Base-by-base conservation (phyloP, 768 basidiomycete species). In the Leccinum incarnatum region DNA sequence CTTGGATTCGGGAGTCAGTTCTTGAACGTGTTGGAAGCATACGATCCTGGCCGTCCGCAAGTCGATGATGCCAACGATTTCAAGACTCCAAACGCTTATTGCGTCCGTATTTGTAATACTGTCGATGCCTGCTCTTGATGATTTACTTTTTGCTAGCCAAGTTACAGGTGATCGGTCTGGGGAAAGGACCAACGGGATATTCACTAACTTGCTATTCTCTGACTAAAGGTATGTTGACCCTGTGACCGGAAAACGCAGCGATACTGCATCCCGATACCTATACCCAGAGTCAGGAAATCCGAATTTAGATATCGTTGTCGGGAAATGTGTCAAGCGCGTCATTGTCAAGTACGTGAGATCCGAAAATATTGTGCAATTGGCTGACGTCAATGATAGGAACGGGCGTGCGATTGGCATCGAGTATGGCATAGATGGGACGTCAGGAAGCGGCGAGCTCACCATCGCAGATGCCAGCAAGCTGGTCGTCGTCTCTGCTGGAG, bases 181-280 rank as follows among this genome's bases (percentile, higher is more conserved):
- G 4, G 12, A 34, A 34, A 14, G 32, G 12, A 34, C 32, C 11
- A 12, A 34, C 12, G 1, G 32, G 4, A 11, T 34, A 34, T 12
- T 12, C 32, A 12, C 32, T 34, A 34, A 37, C 14, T 36, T 9
- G 3, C 10, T 7, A 5, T 21, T 29, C 23, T 4, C 11, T 34
- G n/a, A 34, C 14, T 21, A 7, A 19, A 88, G 86, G 65, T 88
- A 82, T 64, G 74, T 87, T n/a, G 75, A 82, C 58, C 69, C 63
- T 2, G 68, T 72, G 29, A 82, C 77, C 3, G 71, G 71, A 36
- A 62, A 47, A n/a, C 70, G 70, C 17, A 67, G 62, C 4, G 70
- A 72, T 54, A 51, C 66, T 11, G 67, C 67, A 9, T 77, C 77
- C 30, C 45, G 69, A 54, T 74, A 72, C 59, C 51, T 78, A 17